Evolutionary conservation across 495 filamentous ascomycete species (phyloP).

Genomic region (Darksidea phi): DNA sequence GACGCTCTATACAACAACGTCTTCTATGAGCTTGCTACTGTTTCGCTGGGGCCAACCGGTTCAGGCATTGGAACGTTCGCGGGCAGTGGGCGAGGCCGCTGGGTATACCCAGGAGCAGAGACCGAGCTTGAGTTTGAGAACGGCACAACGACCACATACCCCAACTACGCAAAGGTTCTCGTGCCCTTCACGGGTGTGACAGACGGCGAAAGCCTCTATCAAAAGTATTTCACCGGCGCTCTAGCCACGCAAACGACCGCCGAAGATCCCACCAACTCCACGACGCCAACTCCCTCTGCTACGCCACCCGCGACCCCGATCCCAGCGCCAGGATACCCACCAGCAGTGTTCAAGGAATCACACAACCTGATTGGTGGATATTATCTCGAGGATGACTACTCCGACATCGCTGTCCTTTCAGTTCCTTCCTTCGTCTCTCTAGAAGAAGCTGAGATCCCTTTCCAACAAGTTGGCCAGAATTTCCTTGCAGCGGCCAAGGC

Average conservation of each 20-base stretch:
- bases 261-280: neutral
- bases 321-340: slow-evolving; percentile 51
- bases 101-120: slow-evolving; percentile 32
- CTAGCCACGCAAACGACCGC: slow-evolving; percentile 8
- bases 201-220: slow-evolving; percentile 29
- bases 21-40: slow-evolving; percentile 35
- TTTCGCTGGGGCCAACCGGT: slow-evolving; percentile 33
- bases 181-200: slow-evolving; percentile 31
- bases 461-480: slow-evolving; percentile 43
- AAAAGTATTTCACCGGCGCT: slow-evolving; percentile 19
- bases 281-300: slow-evolving; percentile 2
- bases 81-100: slow-evolving; percentile 33
- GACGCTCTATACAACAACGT: slow-evolving; percentile 40
- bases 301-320: slow-evolving; percentile 17
- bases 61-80: slow-evolving; percentile 41
- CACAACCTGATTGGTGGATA: slow-evolving; percentile 51
- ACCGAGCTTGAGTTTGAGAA: slow-evolving; percentile 40
- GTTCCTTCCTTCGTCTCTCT: slow-evolving; percentile 39
- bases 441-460: slow-evolving; percentile 35
- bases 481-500: slow-evolving; percentile 46
- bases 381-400: slow-evolving; percentile 48
- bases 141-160: slow-evolving; percentile 27
- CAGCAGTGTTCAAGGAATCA: slow-evolving; percentile 44
- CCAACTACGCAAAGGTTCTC: slow-evolving; percentile 31
- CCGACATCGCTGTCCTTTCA: slow-evolving; percentile 48